phyloP scores from a whole-genome alignment of 768 basidiomycete genomes.

The Leucocoprinus sp. region DNA sequence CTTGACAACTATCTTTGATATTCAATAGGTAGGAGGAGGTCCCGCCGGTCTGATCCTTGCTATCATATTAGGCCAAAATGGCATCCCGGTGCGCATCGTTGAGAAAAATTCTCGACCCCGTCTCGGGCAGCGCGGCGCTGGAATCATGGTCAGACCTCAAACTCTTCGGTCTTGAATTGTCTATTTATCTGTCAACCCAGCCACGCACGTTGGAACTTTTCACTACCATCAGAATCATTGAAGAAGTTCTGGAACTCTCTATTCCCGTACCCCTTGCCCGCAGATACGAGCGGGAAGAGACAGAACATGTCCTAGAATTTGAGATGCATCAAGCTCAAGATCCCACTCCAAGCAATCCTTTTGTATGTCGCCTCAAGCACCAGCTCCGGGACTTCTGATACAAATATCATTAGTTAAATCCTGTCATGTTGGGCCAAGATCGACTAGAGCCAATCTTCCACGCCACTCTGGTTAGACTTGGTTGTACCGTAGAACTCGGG shows the following conservation, averaged over 20 bases:
- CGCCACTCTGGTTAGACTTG: slow-evolving; percentile 23
- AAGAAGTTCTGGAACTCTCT: slow-evolving; percentile 28
- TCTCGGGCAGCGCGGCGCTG: slow-evolving; percentile 14
- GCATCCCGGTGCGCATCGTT: slow-evolving; percentile 14
- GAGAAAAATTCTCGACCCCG: slow-evolving; percentile 11
- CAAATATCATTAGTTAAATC: slow-evolving; percentile 20
- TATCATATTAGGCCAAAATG: slow-evolving; percentile 12
- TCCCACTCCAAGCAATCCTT: slow-evolving; percentile 27
- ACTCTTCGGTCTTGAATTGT: neutral
- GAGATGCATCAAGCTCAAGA: slow-evolving; percentile 22
- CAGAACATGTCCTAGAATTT: slow-evolving; percentile 21
- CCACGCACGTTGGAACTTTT: slow-evolving; percentile 39
- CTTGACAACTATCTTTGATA: too few species aligned
- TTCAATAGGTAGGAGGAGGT: slow-evolving; percentile 12
- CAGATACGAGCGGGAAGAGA: slow-evolving; percentile 27
- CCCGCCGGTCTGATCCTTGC: slow-evolving; percentile 14
- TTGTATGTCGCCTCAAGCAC: slow-evolving; percentile 17
- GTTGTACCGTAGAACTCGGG: slow-evolving; percentile 32
- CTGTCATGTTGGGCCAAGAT: slow-evolving; percentile 28
- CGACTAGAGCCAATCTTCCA: slow-evolving; percentile 31
- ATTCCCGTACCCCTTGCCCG: slow-evolving; percentile 19
- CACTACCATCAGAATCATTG: slow-evolving; percentile 27
- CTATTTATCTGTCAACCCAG: slow-evolving; percentile 17
- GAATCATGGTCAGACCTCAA: neutral
- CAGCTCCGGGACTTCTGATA: neutral